Base-by-base conservation (phyloP, 768 basidiomycete genomes). In the Leccinum subgranulosum region DNA sequence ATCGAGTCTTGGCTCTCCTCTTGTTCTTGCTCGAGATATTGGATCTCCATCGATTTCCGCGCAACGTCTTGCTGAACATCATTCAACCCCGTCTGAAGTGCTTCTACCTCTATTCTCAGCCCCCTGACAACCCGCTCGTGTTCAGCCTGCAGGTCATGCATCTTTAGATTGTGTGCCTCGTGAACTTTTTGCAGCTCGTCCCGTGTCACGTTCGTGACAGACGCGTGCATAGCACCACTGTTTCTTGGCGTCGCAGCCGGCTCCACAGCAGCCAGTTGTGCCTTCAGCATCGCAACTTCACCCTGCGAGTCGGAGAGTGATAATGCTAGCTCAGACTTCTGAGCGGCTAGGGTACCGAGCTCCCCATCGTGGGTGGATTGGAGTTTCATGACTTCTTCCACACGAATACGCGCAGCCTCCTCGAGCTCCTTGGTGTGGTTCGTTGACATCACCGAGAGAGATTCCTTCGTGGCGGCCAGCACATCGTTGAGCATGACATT, bases 91-190 rank as follows among this genome's bases (percentile, higher is more conserved):
- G 66, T 59, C 56, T 78, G 73, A 12, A 83, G 75, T 10, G 71
- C 73, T 34, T 86, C 84, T 8, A 91, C 77, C 64, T 90, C 81
- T 34, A 81, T 80, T 65, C 74, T 79, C 51, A 87, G 54, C 39
- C 63, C 75, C 62, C 81, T 82, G 49, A 84, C 68, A 27, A 75
- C 76, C 62, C 84, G 85, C 29, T 85, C 84, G 65, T 89, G 83
- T 21, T 81, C 82, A 15, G 85, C 84, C 68, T 87, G 78, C 54
- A 92, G 61, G 72, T 93, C 90, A 52, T 85, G 76, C 62, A 94
- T 69, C 76, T 88, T 93, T 60, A 87, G 77, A 68, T 88, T 90
- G 70, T 94, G 92, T 6, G 92, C 92, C 69, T 91, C 88, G 61
- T 94, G 88, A 66, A 90, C 73, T 66, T 79, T 82, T 68, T 85